phyloP scores from a whole-genome alignment of 2,329 filamentous ascomycete species.

The Aspergillus sp. region DNA sequence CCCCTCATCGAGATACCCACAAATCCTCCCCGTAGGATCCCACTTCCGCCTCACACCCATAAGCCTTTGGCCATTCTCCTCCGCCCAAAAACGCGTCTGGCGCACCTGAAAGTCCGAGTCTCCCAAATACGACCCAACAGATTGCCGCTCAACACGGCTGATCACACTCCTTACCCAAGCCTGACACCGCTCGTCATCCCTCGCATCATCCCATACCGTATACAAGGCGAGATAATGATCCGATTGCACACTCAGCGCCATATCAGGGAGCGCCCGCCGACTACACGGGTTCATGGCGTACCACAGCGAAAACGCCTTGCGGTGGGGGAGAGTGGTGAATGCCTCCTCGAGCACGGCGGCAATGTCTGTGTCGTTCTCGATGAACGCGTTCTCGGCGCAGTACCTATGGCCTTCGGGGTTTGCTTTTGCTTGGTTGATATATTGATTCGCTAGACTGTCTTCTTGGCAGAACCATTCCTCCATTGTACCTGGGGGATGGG shows the following conservation, averaged over 20 bases:
- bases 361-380: slow-evolving; percentile 50
- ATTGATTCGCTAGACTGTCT: slow-evolving; percentile 29
- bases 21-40: slow-evolving; percentile 28
- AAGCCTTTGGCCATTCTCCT: slow-evolving; percentile 42
- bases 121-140: slow-evolving; percentile 51
- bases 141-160: slow-evolving; percentile 39
- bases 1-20: slow-evolving; percentile 43
- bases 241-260: slow-evolving; percentile 56
- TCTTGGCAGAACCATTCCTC: slow-evolving; percentile 32
- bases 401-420: slow-evolving; percentile 53
- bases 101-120: slow-evolving; percentile 55
- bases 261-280: slow-evolving; percentile 44
- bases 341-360: slow-evolving; percentile 45
- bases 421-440: slow-evolving; percentile 45
- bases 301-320: slow-evolving; percentile 51
- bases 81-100: slow-evolving; percentile 50
- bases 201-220: slow-evolving; percentile 49
- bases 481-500: slow-evolving; percentile 13
- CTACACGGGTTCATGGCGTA: slow-evolving; percentile 53
- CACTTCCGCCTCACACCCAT: slow-evolving; percentile 37
- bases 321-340: slow-evolving; percentile 50
- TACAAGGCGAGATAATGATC: slow-evolving; percentile 60
- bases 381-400: slow-evolving; percentile 52
- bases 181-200: slow-evolving; percentile 47
- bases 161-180: slow-evolving; percentile 49